Base-by-base conservation (phyloP, 2,329 filamentous ascomycete species). In the Pseudogymnoascus destructans region DNA sequence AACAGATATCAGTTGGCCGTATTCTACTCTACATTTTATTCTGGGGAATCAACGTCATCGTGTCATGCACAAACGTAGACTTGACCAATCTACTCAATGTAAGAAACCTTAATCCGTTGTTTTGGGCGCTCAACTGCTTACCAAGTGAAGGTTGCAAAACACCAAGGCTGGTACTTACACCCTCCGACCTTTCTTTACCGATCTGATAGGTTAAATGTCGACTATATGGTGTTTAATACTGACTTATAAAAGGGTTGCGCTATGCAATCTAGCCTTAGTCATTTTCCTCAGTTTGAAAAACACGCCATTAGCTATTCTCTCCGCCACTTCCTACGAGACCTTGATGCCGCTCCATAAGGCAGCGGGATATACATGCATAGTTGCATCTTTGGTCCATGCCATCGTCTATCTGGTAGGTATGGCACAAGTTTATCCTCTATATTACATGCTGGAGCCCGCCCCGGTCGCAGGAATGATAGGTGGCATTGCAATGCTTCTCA, bases 281-380 rank as follows among this genome's bases (percentile, higher is more conserved):
- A 70, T 80, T 10, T 76, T 82, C 55, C 69, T 84, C 13, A 73
- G 76, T 1, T 70, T 83, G 40, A 82, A 81, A 63, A 81, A 82
- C 64, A 82, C 79, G 0, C 80, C 79, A 0, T 66, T 83, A 15
- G 75, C 75, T 0, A 74, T 75, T 60, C 62, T 84, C 9, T 77
- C 76, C 1, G 70, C 74, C 1, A 78, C 76, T 64, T 81, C 79
- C 4, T 80, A 84, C 65, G 80, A 83, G 60, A 73, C 77, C 17
- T 73, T 84, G 57, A 82, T 81, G 63, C 72, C 77, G 55, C 71
- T 84, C 2, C 80, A 84, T 63, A 76, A 77, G 59, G 69, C 78
- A n/a, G 73, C 74, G 3, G 79, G 79, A 2, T 78, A 75, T 62
- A 73, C 72, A 5, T 75, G 77, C 15, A 71, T 81, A 23, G 59